Evolutionary conservation across 257 asterid species (phyloP), one percentile per base, ranked within the genome.

Genomic region (Solanum habrochaites): DNA sequence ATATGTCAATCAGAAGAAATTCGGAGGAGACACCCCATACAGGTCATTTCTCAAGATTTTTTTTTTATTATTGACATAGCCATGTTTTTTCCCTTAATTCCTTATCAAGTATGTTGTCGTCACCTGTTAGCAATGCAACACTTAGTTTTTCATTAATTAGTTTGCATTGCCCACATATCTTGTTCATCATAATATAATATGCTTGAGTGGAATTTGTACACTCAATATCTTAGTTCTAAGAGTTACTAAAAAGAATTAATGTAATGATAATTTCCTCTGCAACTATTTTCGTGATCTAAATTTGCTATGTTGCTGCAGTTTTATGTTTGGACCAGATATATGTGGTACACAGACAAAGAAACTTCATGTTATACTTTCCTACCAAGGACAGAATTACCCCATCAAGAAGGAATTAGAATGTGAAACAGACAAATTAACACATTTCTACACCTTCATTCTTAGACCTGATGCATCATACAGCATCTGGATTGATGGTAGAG

Each of bases 21-120:
- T 95, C 84, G 98, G 99, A 4, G 99, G 99, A 20, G 99, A 95
- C 88, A 97, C 99, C 73, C 99, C 99, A 74, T 97, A 97, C 95
- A 97, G 99, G 99, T 94, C 87, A 14, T 56, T 86, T 78, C 83
- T 37, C 39, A 37, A 37, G 39, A 5, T 37, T 37, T 5, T 1
- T 37, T 37, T 37, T 75, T 40, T 32, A 3, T 31, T 7, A 42
- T 40, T 13, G 56, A 29, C 12, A 23, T 74, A 39, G 23, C 29
- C 81, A 72, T 72, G 6, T 40, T 18, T 58, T 58, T 58, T 21
- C 12, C 66, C 66, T 58, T 32, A 32, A 32, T 32, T 58, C 66
- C 66, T 25, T 58, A 58, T 58, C 27, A 58, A 58, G 66, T 25
- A 58, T 58, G 66, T 58, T 58, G 66, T 56, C 62, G 18, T 25